Base-by-base conservation (phyloP, 495 filamentous ascomycete genomes). In the Xylaria curta region DNA sequence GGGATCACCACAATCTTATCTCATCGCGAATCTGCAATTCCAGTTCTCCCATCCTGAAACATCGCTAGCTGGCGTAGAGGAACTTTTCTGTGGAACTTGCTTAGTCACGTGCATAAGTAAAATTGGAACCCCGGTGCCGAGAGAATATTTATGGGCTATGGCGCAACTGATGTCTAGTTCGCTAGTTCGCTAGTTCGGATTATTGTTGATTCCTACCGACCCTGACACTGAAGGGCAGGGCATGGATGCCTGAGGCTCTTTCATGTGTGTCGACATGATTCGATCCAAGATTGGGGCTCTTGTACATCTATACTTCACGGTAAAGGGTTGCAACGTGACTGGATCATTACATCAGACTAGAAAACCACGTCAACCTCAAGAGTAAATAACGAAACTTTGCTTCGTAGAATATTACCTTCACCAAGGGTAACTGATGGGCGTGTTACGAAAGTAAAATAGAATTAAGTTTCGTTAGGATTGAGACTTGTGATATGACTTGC, bases 1-100 rank as follows among this genome's bases (percentile, higher is more conserved):
- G 21, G 26, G 31, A 21, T 9, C 42, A 17, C 31, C 38, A 17
- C 9, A 42, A 62, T 62, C 60, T 62, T 44, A 62, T 62, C 60
- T 62, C 42, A 62, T 42, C 60, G 21, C 26, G 10, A 62, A 42
- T 26, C 38, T 62, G n/a, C 53, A 62, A 62, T 62, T 62, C 60
- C 60, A 62, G 21, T 62, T 62, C 19, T 24, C 21, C 3, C 15
- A 17, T 24, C 12, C 60, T 62, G 60, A 62, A 62, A 62, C 60
- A 24, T 38, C 36, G 36, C 36, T 38, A 38, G 36, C 8, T 8
- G 8, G 33, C 4, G 8, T 38, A 49, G 47, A 60, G 33, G 58
- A 38, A 60, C 58, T 60, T 60, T 60, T 60, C 31, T 60, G 33
- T 60, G 58, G 31, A 38, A 38, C 28, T 59, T n/a, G 13, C 6